Evolutionary conservation across 768 basidiomycete species (phyloP), one percentile per base, ranked within the genome.

Genomic region (Leccinum broughii): DNA sequence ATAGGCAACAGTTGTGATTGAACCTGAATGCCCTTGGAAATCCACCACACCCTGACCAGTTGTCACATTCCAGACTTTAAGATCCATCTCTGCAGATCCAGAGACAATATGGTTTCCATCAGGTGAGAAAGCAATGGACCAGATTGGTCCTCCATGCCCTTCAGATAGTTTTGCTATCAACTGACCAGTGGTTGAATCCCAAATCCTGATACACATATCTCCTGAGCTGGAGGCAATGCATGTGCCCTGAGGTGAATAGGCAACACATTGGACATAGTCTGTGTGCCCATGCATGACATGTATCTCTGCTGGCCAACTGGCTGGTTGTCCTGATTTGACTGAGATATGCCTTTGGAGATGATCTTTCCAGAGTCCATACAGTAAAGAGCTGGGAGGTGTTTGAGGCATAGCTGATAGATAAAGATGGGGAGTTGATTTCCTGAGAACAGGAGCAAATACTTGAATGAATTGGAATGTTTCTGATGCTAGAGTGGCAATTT

Each of bases 401-500:
- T 58, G 58, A 3, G 41, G 41, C 41, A 41, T 41, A n/a, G 41
- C n/a, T 41, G 41, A 41, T 41, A 41, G 4, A 10, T 41, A 41
- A 9, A 41, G 9, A n/a, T 41, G 41, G 41, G 41, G 41, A n/a
- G 41, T 41, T 41, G 41, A 41, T 41, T 41, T 41, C 17, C 41
- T 10, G n/a, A 41, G 41, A n/a, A 41, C 41, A n/a, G 41, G 41
- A n/a, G 41, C 24, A 39, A 61, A 61, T 1, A 50, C 61, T 37
- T 58, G 48, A 13, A 62, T 48, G 10, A 58, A 58, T 37, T 34
- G 54, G 41, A 10, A 58, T 26, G 54, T 41, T 22, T 58, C 57
- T 28, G 41, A 62, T 58, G 61, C 61, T 3, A 62, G 11, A 1
- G 17, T 30, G 8, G 24, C 24, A 11, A 37, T 35, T 13, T 54